phyloP scores from a whole-genome alignment of 768 basidiomycete genomes.

The Suillus tomentosus region DNA sequence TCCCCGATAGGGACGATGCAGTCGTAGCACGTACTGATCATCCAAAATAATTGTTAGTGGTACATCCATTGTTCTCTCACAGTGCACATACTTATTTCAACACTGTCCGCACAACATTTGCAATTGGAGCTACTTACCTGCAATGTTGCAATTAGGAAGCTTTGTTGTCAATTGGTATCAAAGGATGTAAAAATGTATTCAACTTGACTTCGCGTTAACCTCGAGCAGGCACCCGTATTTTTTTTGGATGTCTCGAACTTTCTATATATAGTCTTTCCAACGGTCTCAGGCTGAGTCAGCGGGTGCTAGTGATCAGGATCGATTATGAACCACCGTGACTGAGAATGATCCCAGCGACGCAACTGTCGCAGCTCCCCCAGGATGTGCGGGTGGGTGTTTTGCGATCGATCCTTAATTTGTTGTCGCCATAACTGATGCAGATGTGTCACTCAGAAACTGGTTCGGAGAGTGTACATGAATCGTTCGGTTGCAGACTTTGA shows the following conservation, averaged over 20 bases:
- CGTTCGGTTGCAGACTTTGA: conserved; percentile 1
- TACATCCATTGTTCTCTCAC: not conserved
- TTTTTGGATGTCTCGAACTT: too few species aligned
- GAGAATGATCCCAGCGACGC: not conserved
- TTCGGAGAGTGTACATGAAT: not conserved
- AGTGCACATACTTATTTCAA: too few species aligned
- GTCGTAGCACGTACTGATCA: not conserved
- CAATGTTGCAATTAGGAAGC: not conserved
- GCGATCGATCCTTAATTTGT: not conserved
- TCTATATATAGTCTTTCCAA: too few species aligned
- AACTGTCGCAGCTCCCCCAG: not conserved
- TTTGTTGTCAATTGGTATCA: not conserved
- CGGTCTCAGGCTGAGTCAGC: too few species aligned
- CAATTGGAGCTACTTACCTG: not conserved
- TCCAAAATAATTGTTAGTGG: not conserved
- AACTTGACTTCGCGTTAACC: too few species aligned
- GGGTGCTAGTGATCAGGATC: too few species aligned
- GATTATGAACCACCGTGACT: too few species aligned
- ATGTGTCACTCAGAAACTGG: not conserved
- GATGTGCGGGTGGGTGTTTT: not conserved
- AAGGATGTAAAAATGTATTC: too few species aligned
- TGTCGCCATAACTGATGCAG: not conserved
- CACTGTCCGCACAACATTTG: not conserved
- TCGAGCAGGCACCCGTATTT: too few species aligned
- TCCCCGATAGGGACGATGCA: not conserved